phyloP scores from a whole-genome alignment of 192 early-diverging fungal genomes.

The Coemansia sp. region DNA sequence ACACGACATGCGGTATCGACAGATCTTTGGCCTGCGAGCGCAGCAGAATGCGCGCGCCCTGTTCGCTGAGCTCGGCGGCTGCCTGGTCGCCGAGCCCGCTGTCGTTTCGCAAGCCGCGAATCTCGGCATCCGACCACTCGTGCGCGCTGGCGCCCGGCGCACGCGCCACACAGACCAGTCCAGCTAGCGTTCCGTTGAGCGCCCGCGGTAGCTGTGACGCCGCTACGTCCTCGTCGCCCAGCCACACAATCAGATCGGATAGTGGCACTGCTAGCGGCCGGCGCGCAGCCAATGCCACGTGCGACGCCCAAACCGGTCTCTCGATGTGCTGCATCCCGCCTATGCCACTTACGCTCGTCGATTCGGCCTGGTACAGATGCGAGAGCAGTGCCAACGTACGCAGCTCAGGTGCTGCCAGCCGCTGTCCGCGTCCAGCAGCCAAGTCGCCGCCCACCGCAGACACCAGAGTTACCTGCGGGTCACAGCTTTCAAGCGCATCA shows the following conservation, averaged over 20 bases:
- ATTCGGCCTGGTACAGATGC: constrained; percentile 65
- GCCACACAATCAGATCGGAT: constrained; percentile 60
- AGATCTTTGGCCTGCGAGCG: not conserved
- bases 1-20: constrained; percentile 40
- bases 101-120: constrained; percentile 15
- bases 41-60: constrained; percentile 20
- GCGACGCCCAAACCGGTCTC: constrained; percentile 55
- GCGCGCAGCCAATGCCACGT: constrained; percentile 51
- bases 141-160: constrained; percentile 17
- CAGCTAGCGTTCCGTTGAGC: constrained; percentile 82
- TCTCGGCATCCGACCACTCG: constrained; percentile 25
- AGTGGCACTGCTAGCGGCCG: constrained; percentile 62
- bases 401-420: constrained; percentile 59
- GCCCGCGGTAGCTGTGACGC: constrained; percentile 73
- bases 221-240: constrained; percentile 72
- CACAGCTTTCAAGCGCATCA: constrained; percentile 25
- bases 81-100: constrained; percentile 31
- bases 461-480: constrained; percentile 26
- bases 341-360: too few relatives aligned
- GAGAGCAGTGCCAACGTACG: constrained; percentile 63
- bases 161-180: constrained; percentile 55
- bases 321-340: not conserved
- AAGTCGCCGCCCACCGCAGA: constrained; percentile 33
- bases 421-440: constrained; percentile 25
- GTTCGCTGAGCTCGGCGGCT: constrained; percentile 26